A percentile compares a stretch with the other conserved stretches of the same genome.
Evolutionary conservation across 768 basidiomycete species (phyloP).

Genomic region (Hericium coralloides): DNA sequence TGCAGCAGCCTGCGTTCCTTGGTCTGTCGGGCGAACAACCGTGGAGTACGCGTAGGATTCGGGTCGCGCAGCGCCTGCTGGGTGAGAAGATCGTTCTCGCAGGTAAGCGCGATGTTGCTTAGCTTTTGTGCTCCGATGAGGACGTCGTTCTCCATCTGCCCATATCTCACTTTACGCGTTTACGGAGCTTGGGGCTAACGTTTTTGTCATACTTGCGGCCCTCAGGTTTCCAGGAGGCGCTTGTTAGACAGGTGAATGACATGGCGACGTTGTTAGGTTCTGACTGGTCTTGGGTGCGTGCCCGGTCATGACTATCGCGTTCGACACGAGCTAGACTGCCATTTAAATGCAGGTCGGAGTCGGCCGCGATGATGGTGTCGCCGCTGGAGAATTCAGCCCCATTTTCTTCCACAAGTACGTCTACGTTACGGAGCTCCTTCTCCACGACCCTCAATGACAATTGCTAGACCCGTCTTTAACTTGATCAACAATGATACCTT

Average conservation of each 20-base stretch:
- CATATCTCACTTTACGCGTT: background rate
- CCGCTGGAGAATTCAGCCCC: slow-evolving; percentile 51
- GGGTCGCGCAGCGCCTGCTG: slow-evolving; percentile 37
- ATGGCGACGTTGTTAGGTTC: slow-evolving; percentile 43
- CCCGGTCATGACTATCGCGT: too few species aligned
- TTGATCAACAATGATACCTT: slow-evolving; percentile 38
- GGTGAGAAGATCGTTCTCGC: slow-evolving; percentile 31
- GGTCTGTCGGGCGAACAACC: slow-evolving; percentile 34
- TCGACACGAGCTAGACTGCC: background rate
- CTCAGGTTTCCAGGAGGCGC: slow-evolving; percentile 45
- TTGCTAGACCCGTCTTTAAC: slow-evolving; percentile 24
- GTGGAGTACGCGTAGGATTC: slow-evolving; percentile 43
- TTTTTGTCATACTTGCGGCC: too few species aligned
- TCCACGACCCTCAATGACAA: background rate
- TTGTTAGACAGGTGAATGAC: slow-evolving; percentile 49
- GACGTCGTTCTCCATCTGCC: too few species aligned
- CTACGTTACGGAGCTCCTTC: background rate
- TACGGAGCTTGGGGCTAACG: background rate
- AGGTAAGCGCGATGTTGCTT: slow-evolving; percentile 22
- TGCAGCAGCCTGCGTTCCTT: slow-evolving; percentile 25
- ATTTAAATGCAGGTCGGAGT: slow-evolving; percentile 38
- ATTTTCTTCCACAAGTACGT: slow-evolving; percentile 47
- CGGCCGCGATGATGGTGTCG: slow-evolving; percentile 49
- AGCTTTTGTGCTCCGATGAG: too few species aligned
- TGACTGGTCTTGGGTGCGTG: slow-evolving; percentile 43